Conservation (phyloP, 352 stramenopile genomes). For the Pythium graminicola region DNA sequence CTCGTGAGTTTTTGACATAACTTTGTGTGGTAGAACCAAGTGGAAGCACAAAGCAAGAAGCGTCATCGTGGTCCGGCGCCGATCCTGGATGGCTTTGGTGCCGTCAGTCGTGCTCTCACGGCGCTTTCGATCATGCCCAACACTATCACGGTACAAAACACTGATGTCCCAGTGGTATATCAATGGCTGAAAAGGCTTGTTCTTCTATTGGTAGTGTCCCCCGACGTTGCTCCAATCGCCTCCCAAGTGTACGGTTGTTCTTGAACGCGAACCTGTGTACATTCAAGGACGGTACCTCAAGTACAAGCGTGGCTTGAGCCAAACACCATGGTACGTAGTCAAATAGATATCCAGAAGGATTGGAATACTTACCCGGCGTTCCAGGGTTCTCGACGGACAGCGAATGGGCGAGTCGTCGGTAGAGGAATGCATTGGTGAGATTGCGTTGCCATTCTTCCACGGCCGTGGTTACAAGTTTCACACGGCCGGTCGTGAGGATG, state of each 20-base stretch:
- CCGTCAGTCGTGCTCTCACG: constrained; percentile 57
- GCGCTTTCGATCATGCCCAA: constrained; percentile 40
- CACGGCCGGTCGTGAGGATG: constrained; percentile 94
- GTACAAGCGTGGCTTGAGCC: constrained; percentile 81
- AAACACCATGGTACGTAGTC: constrained; percentile 81
- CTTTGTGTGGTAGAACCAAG: constrained; percentile 34
- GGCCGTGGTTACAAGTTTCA: constrained; percentile 92
- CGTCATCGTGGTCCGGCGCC: constrained; percentile 51
- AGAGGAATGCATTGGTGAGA: constrained; percentile 82
- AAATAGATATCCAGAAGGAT: no score
- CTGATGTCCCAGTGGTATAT: background rate
- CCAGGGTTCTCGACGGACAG: constrained; percentile 69
- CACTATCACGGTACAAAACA: constrained; percentile 29
- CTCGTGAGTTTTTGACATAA: background rate
- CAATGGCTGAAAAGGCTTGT: background rate
- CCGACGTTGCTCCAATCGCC: constrained; percentile 33
- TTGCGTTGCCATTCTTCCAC: constrained; percentile 58
- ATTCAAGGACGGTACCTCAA: constrained; percentile 89
- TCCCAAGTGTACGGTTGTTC: constrained; percentile 30
- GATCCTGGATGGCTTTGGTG: constrained; percentile 71
- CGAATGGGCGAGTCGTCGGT: constrained; percentile 85
- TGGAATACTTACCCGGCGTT: no score
- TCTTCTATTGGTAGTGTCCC: constrained; percentile 28
- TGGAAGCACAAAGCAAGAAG: constrained; percentile 53
- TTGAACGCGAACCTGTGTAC: constrained; percentile 83